These are phyloP conservation scores for Penicillium canariense DNA, from an alignment of 495 filamentous ascomycete species.

Conservation along the genomic window DNA sequence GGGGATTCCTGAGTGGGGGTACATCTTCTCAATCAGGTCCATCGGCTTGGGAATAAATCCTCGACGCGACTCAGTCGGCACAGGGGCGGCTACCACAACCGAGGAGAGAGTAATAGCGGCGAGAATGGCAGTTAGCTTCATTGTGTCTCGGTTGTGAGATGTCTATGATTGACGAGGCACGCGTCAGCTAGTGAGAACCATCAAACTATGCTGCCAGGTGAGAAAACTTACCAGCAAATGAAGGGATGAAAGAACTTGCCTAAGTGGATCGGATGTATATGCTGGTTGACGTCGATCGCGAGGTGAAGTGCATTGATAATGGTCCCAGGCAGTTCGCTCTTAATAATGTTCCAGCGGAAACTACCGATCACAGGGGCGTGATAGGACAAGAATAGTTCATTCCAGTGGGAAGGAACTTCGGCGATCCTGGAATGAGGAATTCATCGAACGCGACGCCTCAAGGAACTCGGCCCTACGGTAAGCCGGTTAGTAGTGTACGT, in stretches of 20 bases:
- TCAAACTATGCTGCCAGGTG: too few relatives aligned
- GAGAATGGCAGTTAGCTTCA: conserved; percentile 20
- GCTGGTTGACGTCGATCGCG: background rate
- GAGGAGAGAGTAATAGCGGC: conserved; percentile 14
- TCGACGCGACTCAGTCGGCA: conserved; percentile 1
- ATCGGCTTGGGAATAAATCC: conserved; percentile 17
- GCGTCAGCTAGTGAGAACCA: background rate
- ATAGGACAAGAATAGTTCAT: background rate
- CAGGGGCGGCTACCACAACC: conserved; percentile 9
- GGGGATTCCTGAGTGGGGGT: conserved; percentile 18
- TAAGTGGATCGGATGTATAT: background rate
- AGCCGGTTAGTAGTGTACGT: too few relatives aligned
- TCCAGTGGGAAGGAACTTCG: background rate
- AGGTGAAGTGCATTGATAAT: background rate
- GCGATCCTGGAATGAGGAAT: background rate
- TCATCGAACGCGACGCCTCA: background rate
- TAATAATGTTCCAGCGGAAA: background rate
- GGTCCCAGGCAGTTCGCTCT: background rate
- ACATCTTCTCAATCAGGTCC: conserved; percentile 14
- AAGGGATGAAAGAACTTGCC: too few relatives aligned
- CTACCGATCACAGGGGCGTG: background rate
- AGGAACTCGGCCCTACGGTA: background rate
- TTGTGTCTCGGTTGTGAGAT: background rate
- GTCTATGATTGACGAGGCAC: background rate
- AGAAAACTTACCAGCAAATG: background rate